A percentile compares a stretch with the other conserved stretches of the same genome.
These are phyloP conservation scores for Gaultheria prostrata DNA, from an alignment of 148 eudicot genomes.

Conservation along the genomic window DNA sequence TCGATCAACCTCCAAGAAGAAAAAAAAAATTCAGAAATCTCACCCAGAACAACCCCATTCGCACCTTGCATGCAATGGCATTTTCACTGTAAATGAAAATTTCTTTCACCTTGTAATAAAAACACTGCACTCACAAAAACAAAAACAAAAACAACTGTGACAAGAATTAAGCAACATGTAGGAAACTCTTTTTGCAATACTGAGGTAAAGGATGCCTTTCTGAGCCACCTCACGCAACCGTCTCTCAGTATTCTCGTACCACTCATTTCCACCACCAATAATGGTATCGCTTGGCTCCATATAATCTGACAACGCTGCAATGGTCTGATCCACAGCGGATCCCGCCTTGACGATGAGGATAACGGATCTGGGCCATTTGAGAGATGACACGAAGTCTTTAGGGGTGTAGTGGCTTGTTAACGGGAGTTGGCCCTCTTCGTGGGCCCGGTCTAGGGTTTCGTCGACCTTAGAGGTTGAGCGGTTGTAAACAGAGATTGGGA, in stretches of 20 bases:
- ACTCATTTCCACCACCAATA: constrained; percentile 89
- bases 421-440: constrained; percentile 78
- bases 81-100: no score
- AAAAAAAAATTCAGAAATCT: no score
- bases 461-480: constrained; percentile 84
- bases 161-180: no score
- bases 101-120: no score
- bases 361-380: constrained; percentile 84
- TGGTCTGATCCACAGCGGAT: constrained; percentile 82
- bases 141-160: no score
- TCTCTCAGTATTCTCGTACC: constrained; percentile 94
- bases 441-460: constrained; percentile 78
- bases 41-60: no score
- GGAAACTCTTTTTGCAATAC: constrained; percentile 28
- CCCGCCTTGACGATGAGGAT: constrained; percentile 93
- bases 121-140: no score
- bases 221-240: constrained; percentile 67
- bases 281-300: constrained; percentile 84
- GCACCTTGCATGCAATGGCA: no score
- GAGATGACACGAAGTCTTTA: constrained; percentile 66
- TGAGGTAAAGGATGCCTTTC: constrained; percentile 73
- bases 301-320: constrained; percentile 67
- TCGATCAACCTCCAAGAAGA: no score
- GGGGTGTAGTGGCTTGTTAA: constrained; percentile 75
- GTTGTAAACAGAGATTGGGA: constrained; percentile 88